Evolutionary conservation across 306 rosid species (phyloP).

Genomic region (Sophora flavescens): DNA sequence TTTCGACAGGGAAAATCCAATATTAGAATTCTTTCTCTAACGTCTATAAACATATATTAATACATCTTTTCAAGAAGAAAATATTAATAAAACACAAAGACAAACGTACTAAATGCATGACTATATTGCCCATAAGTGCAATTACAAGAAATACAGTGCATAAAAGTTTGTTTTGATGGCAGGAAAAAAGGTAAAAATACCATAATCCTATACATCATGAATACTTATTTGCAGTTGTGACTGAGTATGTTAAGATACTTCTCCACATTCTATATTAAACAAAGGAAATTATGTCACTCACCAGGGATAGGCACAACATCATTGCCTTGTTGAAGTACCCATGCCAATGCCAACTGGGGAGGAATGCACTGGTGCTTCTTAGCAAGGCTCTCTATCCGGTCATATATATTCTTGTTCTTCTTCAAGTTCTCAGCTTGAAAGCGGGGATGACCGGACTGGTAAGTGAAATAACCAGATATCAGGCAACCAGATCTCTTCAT

Average conservation of each 20-base stretch:
- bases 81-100: not conserved
- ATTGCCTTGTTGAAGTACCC: conserved; percentile 67
- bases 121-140: not conserved
- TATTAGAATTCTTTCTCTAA: not conserved
- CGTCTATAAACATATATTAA: not conserved
- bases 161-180: not conserved
- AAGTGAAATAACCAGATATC: not conserved
- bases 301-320: conserved; percentile 53
- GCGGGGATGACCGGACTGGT: conserved; percentile 47
- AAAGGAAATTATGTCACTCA: not conserved
- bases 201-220: not conserved
- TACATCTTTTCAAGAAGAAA: not conserved
- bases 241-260: not conserved
- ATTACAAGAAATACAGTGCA: not conserved
- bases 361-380: conserved; percentile 55
- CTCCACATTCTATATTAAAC: not conserved
- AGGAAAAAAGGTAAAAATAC: not conserved
- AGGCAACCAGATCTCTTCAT: not conserved
- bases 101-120: not conserved
- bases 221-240: not conserved
- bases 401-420: conserved; percentile 56
- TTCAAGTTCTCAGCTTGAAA: conserved; percentile 48
- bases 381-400: conserved; percentile 56
- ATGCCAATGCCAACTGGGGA: conserved; percentile 63
- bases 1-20: too few relatives aligned